Evolutionary conservation across 495 filamentous ascomycete species (phyloP).

Genomic region (Friedmanniomyces endolithicus): DNA sequence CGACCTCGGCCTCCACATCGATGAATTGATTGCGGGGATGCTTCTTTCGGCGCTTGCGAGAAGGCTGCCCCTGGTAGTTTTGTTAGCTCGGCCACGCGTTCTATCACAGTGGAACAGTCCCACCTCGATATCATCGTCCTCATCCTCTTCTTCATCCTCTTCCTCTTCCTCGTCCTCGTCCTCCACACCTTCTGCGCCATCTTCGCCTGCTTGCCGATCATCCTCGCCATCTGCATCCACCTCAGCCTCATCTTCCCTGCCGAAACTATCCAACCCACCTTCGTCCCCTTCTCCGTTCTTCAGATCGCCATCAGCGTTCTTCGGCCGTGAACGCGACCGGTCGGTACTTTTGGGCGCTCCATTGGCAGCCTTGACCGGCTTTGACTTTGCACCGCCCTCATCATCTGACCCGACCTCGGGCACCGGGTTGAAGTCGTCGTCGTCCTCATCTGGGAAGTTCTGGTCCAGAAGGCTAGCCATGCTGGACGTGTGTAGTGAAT

Average conservation of each 20-base stretch:
- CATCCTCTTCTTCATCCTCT: slow-evolving; percentile 21
- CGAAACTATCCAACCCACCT: slow-evolving; percentile 11
- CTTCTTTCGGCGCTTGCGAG: slow-evolving; percentile 57
- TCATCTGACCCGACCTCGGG: slow-evolving; percentile 21
- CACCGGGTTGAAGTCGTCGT: slow-evolving; percentile 25
- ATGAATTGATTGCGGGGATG: slow-evolving; percentile 68
- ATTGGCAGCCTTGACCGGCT: slow-evolving; percentile 21
- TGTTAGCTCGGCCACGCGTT: slow-evolving; percentile 3
- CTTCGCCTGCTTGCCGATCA: slow-evolving; percentile 12
- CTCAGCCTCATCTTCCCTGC: slow-evolving; percentile 24
- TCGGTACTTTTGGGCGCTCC: background rate
- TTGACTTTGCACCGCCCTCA: slow-evolving; percentile 19
- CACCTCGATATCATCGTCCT: slow-evolving; percentile 26
- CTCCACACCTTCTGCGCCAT: slow-evolving; percentile 42
- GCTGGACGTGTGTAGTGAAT: background rate
- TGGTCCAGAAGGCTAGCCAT: slow-evolving; percentile 19
- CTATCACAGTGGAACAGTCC: slow-evolving; percentile 15
- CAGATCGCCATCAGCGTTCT: slow-evolving; percentile 36
- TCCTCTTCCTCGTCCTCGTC: slow-evolving; percentile 19
- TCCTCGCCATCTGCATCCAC: slow-evolving; percentile 18
- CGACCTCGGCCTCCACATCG: slow-evolving; percentile 93
- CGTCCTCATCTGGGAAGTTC: slow-evolving; percentile 22
- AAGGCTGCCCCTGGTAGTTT: slow-evolving; percentile 47
- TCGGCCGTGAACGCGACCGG: slow-evolving; percentile 17
- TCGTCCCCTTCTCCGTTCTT: slow-evolving; percentile 20